These are phyloP conservation scores for Colletotrichum magnum DNA, from an alignment of 2,329 filamentous ascomycete species.

Conservation along the genomic window DNA sequence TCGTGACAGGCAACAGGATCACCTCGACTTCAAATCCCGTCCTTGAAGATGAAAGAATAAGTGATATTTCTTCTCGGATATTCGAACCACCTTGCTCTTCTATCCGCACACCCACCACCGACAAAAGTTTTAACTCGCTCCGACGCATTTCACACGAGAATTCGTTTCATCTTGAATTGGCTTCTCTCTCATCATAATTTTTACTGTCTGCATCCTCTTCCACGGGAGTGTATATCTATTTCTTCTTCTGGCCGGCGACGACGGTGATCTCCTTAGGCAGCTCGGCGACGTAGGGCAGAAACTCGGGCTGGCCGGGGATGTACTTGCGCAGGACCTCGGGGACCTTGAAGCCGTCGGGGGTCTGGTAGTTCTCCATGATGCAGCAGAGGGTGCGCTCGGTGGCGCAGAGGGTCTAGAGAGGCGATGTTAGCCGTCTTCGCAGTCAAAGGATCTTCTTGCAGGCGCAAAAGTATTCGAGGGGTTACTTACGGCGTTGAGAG, in stretches of 20 bases:
- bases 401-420: slow-evolving; percentile 78
- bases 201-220: too few species aligned
- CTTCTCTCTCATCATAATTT: neutral
- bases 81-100: neutral
- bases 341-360: slow-evolving; percentile 84
- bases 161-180: slow-evolving; percentile 42
- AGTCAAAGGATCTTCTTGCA: slow-evolving; percentile 47
- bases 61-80: neutral
- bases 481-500: slow-evolving; percentile 76
- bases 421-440: slow-evolving; percentile 47
- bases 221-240: neutral
- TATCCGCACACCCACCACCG: slow-evolving; percentile 13
- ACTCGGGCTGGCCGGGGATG: slow-evolving; percentile 89
- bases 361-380: slow-evolving; percentile 97
- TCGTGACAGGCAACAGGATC: neutral
- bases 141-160: slow-evolving; percentile 42
- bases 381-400: slow-evolving; percentile 95
- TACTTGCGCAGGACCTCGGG: slow-evolving; percentile 90
- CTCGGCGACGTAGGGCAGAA: slow-evolving; percentile 90
- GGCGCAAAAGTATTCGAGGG: slow-evolving; percentile 61
- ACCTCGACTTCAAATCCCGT: neutral
- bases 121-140: neutral
- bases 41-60: neutral
- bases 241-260: slow-evolving; percentile 49
- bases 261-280: slow-evolving; percentile 76